Conservation (phyloP, 2,329 filamentous ascomycete species). For the Aspergillus udagawae region DNA sequence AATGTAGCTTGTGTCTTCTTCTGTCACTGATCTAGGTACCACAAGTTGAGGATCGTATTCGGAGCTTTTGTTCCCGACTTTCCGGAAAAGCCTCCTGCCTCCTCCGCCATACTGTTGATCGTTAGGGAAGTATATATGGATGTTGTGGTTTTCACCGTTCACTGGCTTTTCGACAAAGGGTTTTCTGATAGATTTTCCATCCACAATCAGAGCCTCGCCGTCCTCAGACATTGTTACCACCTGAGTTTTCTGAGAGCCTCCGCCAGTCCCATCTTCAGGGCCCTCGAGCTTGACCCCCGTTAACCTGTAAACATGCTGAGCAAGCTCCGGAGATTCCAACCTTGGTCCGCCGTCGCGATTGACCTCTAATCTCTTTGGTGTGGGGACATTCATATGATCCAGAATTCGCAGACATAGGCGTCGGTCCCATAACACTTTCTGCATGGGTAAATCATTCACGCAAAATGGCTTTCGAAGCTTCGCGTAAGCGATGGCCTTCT, state of each 20-base stretch:
- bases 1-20: conserved; percentile 79
- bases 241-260: conserved; percentile 53
- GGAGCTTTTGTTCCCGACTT: conserved; percentile 98
- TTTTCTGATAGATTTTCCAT: conserved; percentile 76
- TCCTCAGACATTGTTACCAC: conserved; percentile 85
- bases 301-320: conserved; percentile 72
- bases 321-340: conserved; percentile 73
- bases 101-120: conserved; percentile 71
- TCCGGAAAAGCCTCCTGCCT: conserved; percentile 86
- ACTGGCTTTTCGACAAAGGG: conserved; percentile 98
- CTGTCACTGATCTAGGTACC: conserved; percentile 74
- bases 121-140: conserved; percentile 93
- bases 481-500: conserved; percentile 95
- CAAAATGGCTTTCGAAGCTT: conserved; percentile 92
- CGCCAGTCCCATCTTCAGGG: conserved; percentile 62
- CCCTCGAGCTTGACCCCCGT: conserved; percentile 74
- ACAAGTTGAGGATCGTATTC: conserved; percentile 79
- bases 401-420: conserved; percentile 83
- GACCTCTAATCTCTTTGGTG: conserved; percentile 82
- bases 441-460: conserved; percentile 96
- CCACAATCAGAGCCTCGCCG: conserved; percentile 81
- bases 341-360: conserved; percentile 86
- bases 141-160: conserved; percentile 98
- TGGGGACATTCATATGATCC: conserved; percentile 84
- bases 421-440: conserved; percentile 94